phyloP scores from a whole-genome alignment of 176 grass and related monocot species.

The Tillandsia leiboldiana region DNA sequence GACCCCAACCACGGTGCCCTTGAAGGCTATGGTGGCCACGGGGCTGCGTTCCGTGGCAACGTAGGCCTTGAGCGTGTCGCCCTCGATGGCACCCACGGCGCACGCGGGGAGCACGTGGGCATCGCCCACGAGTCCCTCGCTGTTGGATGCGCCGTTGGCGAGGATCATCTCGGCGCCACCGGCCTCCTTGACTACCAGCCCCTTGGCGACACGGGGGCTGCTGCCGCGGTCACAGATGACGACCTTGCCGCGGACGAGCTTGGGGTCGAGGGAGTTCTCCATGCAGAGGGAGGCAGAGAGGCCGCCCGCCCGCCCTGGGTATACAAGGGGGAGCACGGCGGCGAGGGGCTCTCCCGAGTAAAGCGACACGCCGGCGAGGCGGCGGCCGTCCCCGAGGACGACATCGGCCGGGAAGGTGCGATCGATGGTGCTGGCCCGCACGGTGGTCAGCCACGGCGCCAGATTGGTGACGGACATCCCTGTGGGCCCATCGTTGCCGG shows the following conservation, averaged over 20 bases:
- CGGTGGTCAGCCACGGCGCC: conserved; percentile 83
- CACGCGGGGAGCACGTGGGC: conserved; percentile 83
- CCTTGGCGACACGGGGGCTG: conserved; percentile 89
- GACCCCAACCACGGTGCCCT: conserved; percentile 66
- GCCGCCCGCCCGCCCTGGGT: conserved; percentile 51
- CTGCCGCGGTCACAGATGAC: conserved; percentile 95
- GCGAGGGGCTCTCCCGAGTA: conserved; percentile 62
- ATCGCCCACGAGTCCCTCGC: conserved; percentile 86
- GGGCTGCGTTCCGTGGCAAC: conserved; percentile 36
- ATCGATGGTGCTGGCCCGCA: conserved; percentile 89
- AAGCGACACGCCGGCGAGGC: conserved; percentile 58
- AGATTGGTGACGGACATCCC: conserved; percentile 83
- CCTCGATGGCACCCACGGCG: conserved; percentile 61
- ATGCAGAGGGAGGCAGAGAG: conserved; percentile 78
- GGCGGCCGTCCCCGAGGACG: conserved; percentile 56
- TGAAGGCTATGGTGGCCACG: conserved; percentile 47
- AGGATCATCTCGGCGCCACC: conserved; percentile 81
- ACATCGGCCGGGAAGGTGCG: conserved; percentile 69
- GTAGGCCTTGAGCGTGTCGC: conserved; percentile 61
- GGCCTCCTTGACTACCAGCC: conserved; percentile 74
- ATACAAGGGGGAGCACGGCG: conserved; percentile 47
- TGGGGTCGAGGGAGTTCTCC: conserved; percentile 92
- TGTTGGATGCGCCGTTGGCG: conserved; percentile 63
- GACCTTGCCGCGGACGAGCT: conserved; percentile 59
- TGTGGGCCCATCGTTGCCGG: conserved; percentile 72